phyloP scores from a whole-genome alignment of 768 basidiomycete genomes.

The Calocybe gangraenosa region DNA sequence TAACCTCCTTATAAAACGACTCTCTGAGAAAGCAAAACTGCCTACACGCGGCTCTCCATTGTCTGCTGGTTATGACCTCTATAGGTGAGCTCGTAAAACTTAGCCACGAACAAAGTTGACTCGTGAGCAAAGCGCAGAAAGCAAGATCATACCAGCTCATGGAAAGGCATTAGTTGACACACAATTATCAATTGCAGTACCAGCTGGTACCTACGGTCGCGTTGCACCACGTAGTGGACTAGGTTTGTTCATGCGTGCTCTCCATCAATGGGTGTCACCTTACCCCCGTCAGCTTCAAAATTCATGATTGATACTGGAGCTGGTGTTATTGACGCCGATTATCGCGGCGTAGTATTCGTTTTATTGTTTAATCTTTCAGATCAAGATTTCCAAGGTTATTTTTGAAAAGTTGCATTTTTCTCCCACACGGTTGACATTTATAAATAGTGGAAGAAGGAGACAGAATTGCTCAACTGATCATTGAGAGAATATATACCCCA shows the following conservation, averaged over 20 bases:
- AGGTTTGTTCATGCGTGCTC: constrained; percentile 46
- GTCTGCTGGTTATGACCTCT: constrained; percentile 94
- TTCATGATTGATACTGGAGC: constrained; percentile 98
- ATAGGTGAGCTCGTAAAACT: constrained; percentile 51
- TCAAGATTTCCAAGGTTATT: constrained; percentile 77
- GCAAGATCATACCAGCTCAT: constrained; percentile 76
- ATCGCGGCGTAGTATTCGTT: constrained; percentile 87
- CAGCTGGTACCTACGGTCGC: constrained; percentile 90
- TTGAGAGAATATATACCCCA: constrained; percentile 87
- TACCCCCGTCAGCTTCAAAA: constrained; percentile 68
- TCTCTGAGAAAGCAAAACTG: constrained; percentile 74
- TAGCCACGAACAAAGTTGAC: neutral
- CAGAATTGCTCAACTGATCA: constrained; percentile 91
- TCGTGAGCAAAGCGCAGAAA: constrained; percentile 64
- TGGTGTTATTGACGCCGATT: constrained; percentile 96
- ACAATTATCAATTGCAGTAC: constrained; percentile 91
- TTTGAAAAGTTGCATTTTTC: neutral
- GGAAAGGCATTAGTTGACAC: constrained; percentile 93
- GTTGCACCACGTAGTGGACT: constrained; percentile 95
- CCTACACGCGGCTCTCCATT: constrained; percentile 85
- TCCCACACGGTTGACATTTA: neutral
- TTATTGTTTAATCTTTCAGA: constrained; percentile 92
- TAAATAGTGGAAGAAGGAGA: constrained; percentile 83
- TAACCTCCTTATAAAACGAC: constrained; percentile 77
- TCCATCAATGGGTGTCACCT: neutral